phyloP scores from a whole-genome alignment of 257 asterid genomes.

The Ophiorrhiza pumila region DNA sequence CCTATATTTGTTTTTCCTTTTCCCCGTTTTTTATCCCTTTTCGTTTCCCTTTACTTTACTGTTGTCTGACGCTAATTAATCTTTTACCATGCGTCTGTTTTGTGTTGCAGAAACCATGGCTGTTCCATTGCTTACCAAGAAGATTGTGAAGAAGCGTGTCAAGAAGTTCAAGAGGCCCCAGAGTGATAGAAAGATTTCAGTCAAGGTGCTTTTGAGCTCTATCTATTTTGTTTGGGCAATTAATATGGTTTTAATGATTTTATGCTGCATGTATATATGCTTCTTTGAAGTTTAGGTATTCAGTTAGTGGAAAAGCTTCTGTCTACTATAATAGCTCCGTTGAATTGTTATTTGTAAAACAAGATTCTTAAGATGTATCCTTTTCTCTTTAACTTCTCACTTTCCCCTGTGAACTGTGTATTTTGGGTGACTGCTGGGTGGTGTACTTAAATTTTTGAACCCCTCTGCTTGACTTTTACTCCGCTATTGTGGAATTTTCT shows the following conservation, averaged over 20 bases:
- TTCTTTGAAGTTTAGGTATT: background rate
- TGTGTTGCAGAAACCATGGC: constrained; percentile 36
- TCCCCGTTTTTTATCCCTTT: background rate
- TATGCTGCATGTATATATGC: background rate
- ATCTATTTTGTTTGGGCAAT: background rate
- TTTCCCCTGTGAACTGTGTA: background rate
- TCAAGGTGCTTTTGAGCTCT: constrained; percentile 32
- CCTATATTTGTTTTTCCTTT: background rate
- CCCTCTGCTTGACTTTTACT: background rate
- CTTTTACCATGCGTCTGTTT: background rate
- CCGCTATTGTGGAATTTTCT: background rate
- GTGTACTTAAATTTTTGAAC: background rate
- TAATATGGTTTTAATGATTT: background rate
- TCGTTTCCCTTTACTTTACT: background rate
- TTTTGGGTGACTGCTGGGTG: background rate
- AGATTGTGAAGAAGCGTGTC: constrained; percentile 47
- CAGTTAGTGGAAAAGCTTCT: too few relatives aligned
- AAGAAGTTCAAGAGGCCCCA: constrained; percentile 53
- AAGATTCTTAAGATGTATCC: background rate
- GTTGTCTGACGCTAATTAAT: background rate
- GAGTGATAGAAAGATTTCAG: constrained; percentile 39
- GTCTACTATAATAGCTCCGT: too few relatives aligned
- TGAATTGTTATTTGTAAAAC: background rate
- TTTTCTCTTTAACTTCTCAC: background rate
- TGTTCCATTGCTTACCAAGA: constrained; percentile 41